phyloP scores from a whole-genome alignment of 345 rosid species.

The Ricinus communis region DNA sequence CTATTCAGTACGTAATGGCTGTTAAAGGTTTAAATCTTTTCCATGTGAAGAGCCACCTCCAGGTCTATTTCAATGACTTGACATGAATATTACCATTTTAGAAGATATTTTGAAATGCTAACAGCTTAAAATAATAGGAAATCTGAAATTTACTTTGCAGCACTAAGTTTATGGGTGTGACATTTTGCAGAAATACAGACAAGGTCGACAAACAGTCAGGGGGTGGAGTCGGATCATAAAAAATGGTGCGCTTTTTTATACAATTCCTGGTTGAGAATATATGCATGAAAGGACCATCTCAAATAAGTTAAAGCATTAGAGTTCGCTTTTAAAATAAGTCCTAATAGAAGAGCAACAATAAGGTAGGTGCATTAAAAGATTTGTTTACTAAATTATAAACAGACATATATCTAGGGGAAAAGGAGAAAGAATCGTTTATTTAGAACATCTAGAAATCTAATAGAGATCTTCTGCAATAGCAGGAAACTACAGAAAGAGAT shows the following conservation, averaged over 20 bases:
- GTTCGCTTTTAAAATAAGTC: background rate
- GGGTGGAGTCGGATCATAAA: background rate
- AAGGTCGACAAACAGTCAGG: constrained; percentile 15
- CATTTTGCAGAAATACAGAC: constrained; percentile 32
- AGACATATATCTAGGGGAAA: no score
- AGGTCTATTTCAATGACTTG: constrained; percentile 19
- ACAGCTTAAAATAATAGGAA: background rate
- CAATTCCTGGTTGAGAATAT: background rate
- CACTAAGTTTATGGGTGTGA: background rate
- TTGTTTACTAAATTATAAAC: no score
- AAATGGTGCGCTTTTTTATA: constrained; percentile 14
- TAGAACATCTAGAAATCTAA: no score
- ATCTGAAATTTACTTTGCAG: background rate
- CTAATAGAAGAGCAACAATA: no score
- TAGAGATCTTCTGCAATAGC: no score
- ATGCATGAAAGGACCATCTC: background rate
- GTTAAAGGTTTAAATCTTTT: constrained; percentile 21
- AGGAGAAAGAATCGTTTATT: no score
- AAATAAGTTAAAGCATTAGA: background rate
- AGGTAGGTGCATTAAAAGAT: no score
- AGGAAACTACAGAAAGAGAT: no score
- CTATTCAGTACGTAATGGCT: constrained; percentile 18
- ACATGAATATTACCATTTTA: background rate
- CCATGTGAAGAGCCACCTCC: constrained; percentile 41
- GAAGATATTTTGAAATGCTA: background rate